Conservation (phyloP, 441 rosid species). For the Gossypium aridum region DNA sequence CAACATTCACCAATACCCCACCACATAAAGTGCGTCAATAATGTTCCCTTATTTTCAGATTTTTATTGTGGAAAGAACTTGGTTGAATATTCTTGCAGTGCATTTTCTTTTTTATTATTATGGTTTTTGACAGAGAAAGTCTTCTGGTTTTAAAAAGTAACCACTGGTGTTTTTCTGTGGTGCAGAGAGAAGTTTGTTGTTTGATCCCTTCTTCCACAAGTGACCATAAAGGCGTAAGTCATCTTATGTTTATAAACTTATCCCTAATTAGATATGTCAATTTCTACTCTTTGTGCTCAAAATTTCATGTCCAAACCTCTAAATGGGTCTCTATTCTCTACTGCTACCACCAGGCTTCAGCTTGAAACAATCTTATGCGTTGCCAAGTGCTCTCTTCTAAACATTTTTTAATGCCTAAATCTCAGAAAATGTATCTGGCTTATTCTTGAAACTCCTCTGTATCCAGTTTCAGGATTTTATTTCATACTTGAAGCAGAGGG, state of each 20-base stretch:
- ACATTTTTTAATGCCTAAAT: not conserved
- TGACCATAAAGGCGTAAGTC: conserved; percentile 84
- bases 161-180: conserved; percentile 3
- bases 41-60: not conserved
- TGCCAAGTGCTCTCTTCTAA: not conserved
- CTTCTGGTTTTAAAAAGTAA: conserved; percentile 1
- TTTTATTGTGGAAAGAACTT: not conserved
- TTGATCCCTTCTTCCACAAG: conserved; percentile 56
- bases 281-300: conserved; percentile 5
- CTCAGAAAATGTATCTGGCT: not conserved
- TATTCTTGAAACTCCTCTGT: not conserved
- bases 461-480: conserved; percentile 90
- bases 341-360: not conserved
- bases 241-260: not conserved
- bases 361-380: not conserved
- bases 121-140: not conserved
- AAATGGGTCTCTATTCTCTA: not conserved
- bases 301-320: not conserved
- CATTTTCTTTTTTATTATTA: not conserved
- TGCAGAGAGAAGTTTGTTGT: conserved; percentile 94
- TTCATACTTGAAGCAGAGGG: conserved; percentile 86
- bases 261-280: not conserved
- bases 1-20: conserved; percentile 69
- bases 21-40: conserved; percentile 64
- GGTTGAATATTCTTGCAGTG: not conserved